phyloP scores from a whole-genome alignment of 805 yeast species.

The Yamadazyma philogaea region DNA sequence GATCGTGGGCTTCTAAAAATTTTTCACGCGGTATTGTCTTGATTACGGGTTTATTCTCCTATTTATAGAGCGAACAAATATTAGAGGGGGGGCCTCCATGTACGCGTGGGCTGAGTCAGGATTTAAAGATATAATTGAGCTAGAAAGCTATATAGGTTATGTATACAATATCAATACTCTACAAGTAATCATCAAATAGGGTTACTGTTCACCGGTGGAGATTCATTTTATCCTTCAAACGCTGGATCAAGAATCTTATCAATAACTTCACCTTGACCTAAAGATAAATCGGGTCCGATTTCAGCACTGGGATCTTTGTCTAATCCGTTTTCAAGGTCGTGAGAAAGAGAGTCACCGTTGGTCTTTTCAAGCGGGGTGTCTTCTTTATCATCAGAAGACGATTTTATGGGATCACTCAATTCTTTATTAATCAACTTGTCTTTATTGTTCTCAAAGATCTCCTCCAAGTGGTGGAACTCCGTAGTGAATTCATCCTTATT shows the following conservation, averaged over 20 bases:
- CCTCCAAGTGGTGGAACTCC: constrained; percentile 28
- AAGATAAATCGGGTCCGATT: constrained; percentile 1
- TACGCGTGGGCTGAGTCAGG: not conserved
- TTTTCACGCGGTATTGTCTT: constrained; percentile 2
- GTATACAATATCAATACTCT: constrained; percentile 5
- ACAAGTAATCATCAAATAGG: not conserved
- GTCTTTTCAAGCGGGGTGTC: constrained; percentile 11
- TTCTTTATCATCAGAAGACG: constrained; percentile 15
- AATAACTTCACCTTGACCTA: constrained; percentile 9
- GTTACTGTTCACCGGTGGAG: not conserved
- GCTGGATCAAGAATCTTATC: constrained; percentile 22
- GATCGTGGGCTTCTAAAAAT: not conserved
- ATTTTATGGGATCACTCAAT: constrained; percentile 8
- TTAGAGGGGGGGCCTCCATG: not conserved
- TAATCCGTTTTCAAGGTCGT: constrained; percentile 3
- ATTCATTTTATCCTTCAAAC: constrained; percentile 9
- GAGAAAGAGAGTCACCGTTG: constrained; percentile 1
- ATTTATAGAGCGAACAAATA: not conserved
- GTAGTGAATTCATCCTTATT: constrained; percentile 25
- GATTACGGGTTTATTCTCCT: not conserved
- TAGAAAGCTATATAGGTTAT: constrained; percentile 1
- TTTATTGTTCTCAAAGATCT: constrained; percentile 10
- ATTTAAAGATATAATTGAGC: not conserved
- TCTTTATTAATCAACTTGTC: constrained; percentile 8
- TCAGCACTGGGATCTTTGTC: constrained; percentile 4